These are phyloP conservation scores for Sclerotinia nivalis DNA, from an alignment of 2,329 filamentous ascomycete species.

Conservation along the genomic window DNA sequence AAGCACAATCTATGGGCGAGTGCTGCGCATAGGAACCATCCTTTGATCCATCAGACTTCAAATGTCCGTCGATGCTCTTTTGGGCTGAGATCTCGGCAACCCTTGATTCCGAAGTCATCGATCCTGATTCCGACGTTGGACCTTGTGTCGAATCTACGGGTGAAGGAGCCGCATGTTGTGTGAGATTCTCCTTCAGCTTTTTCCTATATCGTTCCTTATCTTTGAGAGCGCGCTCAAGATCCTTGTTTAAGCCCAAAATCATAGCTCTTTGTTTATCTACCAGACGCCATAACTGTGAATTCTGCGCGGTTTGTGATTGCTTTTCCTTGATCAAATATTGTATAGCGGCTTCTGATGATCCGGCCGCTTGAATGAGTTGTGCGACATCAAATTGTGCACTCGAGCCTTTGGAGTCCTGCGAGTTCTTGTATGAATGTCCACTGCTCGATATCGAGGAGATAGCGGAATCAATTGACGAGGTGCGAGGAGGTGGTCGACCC, in stretches of 20 bases:
- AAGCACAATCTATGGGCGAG: slow-evolving; percentile 59
- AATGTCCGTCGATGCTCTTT: slow-evolving; percentile 30
- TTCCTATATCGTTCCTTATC: slow-evolving; percentile 94
- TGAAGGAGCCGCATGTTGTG: slow-evolving; percentile 41
- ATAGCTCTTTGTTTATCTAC: slow-evolving; percentile 96
- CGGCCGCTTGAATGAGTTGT: slow-evolving; percentile 77
- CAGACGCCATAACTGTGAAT: slow-evolving; percentile 88
- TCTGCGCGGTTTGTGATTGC: slow-evolving; percentile 82
- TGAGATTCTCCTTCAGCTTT: slow-evolving; percentile 76
- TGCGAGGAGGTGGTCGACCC: slow-evolving; percentile 57
- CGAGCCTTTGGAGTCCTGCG: slow-evolving; percentile 52
- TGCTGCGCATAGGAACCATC: slow-evolving; percentile 39
- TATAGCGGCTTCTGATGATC: slow-evolving; percentile 86
- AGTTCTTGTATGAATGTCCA: slow-evolving; percentile 57
- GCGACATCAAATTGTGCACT: slow-evolving; percentile 72
- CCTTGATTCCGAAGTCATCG: slow-evolving; percentile 31
- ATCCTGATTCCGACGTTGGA: slow-evolving; percentile 35
- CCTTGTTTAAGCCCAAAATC: slow-evolving; percentile 91
- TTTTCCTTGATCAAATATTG: slow-evolving; percentile 90
- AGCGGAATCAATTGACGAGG: slow-evolving; percentile 90
- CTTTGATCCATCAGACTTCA: slow-evolving; percentile 36
- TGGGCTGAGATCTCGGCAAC: slow-evolving; percentile 25
- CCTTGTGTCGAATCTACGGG: slow-evolving; percentile 39
- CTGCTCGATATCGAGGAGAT: slow-evolving; percentile 73
- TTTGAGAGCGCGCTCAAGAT: slow-evolving; percentile 85